phyloP scores from a whole-genome alignment of 2,329 filamentous ascomycete genomes.

The Chaetomiaceae sp. region DNA sequence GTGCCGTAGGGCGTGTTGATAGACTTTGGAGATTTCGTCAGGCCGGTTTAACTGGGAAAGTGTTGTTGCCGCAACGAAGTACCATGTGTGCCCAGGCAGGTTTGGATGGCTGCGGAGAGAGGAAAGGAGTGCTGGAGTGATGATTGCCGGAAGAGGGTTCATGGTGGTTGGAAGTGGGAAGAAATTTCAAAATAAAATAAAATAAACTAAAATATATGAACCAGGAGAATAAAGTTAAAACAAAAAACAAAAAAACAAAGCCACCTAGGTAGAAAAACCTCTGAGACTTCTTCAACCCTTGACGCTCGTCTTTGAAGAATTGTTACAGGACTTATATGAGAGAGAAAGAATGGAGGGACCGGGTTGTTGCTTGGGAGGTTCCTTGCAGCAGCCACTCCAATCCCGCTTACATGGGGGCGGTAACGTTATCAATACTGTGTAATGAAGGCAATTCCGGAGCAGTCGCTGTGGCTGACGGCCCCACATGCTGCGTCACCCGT shows the following conservation, averaged over 20 bases:
- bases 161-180: background rate
- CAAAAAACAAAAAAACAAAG: too few species aligned
- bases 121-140: constrained; percentile 41
- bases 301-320: too few species aligned
- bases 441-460: too few species aligned
- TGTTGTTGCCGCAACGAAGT: constrained; percentile 44
- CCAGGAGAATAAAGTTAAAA: too few species aligned
- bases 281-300: too few species aligned
- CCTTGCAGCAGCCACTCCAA: too few species aligned
- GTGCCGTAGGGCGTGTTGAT: constrained; percentile 38
- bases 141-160: constrained; percentile 29
- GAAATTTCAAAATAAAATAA: background rate
- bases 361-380: too few species aligned
- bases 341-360: background rate
- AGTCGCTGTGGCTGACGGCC: background rate
- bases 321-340: too few species aligned
- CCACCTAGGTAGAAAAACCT: too few species aligned
- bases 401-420: too few species aligned
- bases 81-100: constrained; percentile 45
- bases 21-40: constrained; percentile 44
- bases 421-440: too few species aligned
- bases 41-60: constrained; percentile 46
- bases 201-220: background rate
- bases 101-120: constrained; percentile 38
- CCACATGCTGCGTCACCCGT: background rate